A percentile compares a stretch with the other conserved stretches of the same genome.
phyloP scores from a whole-genome alignment of 78 protist species.

The Monosiga brevicollis region DNA sequence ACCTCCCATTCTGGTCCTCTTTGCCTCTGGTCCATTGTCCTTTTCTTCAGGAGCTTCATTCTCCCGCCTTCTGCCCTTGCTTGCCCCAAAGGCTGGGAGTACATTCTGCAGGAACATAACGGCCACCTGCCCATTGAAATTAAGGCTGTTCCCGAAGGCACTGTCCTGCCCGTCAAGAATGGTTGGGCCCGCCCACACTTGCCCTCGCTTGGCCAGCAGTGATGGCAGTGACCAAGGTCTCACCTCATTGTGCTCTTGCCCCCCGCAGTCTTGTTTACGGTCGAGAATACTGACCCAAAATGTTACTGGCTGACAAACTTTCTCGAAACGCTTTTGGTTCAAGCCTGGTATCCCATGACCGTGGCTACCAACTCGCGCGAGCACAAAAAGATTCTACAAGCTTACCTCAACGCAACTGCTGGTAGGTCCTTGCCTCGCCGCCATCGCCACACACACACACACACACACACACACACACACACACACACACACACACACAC shows the following conservation, averaged over 20 bases:
- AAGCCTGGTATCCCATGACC: slow-evolving; percentile 43
- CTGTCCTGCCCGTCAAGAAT: background rate
- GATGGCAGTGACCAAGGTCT: too few relatives aligned
- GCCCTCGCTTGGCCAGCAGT: background rate
- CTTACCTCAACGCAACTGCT: background rate
- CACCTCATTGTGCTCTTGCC: background rate
- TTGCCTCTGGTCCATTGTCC: too few relatives aligned
- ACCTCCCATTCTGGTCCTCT: too few relatives aligned
- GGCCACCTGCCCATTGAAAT: slow-evolving; percentile 28
- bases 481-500: background rate
- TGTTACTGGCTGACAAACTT: slow-evolving; percentile 32
- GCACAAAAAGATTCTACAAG: slow-evolving; percentile 6
- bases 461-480: background rate
- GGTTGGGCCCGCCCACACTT: background rate
- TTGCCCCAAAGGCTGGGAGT: slow-evolving; percentile 22
- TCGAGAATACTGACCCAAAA: slow-evolving; percentile 22
- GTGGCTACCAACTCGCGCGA: slow-evolving; percentile 39
- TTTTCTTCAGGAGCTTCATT: too few relatives aligned
- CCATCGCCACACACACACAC: background rate
- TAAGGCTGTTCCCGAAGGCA: slow-evolving; percentile 34
- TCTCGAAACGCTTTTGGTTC: slow-evolving; percentile 41
- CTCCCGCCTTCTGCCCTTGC: too few relatives aligned
- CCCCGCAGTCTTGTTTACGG: slow-evolving; percentile 1
- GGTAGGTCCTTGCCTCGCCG: too few relatives aligned
- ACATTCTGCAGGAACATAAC: slow-evolving; percentile 23